These are phyloP conservation scores for Malus fusca DNA, from an alignment of 306 rosid genomes.

Conservation along the genomic window DNA sequence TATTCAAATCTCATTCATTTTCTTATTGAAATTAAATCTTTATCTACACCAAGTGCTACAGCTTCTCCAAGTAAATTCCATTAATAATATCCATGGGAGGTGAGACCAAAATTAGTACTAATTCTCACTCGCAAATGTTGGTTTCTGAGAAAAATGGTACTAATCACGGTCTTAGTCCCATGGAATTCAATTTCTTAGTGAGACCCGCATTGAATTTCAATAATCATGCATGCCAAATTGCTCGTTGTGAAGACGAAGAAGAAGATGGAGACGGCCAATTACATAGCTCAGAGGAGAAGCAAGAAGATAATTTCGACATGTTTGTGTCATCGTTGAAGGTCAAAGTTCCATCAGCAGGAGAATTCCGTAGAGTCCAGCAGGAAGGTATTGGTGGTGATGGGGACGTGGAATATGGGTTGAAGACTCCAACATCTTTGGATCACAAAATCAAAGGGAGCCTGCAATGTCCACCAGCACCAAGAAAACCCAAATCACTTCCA, in stretches of 20 bases:
- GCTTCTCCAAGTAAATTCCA: slow-evolving; percentile 5
- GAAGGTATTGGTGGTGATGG: not conserved
- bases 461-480: slow-evolving; percentile 66
- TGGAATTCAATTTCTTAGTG: slow-evolving; percentile 25
- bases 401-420: slow-evolving; percentile 37
- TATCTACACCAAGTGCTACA: not conserved
- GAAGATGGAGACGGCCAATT: not conserved
- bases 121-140: slow-evolving; percentile 23
- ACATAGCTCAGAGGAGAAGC: not conserved
- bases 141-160: slow-evolving; percentile 30
- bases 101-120: not conserved
- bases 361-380: not conserved
- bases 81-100: slow-evolving; percentile 21
- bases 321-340: slow-evolving; percentile 24
- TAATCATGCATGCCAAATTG: not conserved
- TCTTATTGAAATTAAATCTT: not conserved
- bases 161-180: not conserved
- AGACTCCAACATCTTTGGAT: slow-evolving; percentile 59
- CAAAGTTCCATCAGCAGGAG: slow-evolving; percentile 16
- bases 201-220: slow-evolving; percentile 1
- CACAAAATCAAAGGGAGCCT: slow-evolving; percentile 28
- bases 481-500: slow-evolving; percentile 44
- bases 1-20: not conserved
- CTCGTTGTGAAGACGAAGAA: not conserved
- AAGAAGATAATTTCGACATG: slow-evolving; percentile 16